Base-by-base conservation (phyloP, 495 filamentous ascomycete species). In the Hypoxylon subgilvum region DNA sequence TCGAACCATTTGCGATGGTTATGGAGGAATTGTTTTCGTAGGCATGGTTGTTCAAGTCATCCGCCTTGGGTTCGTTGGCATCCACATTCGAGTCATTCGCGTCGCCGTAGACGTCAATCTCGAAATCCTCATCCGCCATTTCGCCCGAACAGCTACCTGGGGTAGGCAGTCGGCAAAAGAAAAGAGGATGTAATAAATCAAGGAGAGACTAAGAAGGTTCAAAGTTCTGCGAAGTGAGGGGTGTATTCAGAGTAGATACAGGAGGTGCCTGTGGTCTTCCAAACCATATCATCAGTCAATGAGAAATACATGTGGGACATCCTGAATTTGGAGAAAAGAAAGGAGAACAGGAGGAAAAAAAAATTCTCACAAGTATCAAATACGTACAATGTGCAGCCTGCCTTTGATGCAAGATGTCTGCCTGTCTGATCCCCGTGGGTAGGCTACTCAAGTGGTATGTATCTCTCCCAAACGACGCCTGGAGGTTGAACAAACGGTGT, bases 71-170 rank as follows among this genome's bases (percentile, higher is more conserved):
- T 40, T 76, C 79, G 31, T 83, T 74, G 40, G 69, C 69, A 22
- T 78, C 71, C 69, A 45, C 79, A 36, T 83, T 74, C 34, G 69
- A 68, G 21, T 79, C 72, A 52, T 82, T 80, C 49, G 87, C 86
- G 70, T 97, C 89, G 58, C 91, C 93, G 72, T 96, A 97, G 74
- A 97, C 92, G 72, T 97, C 95, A 81, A 97, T 96, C 71, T 97
- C 94, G 81, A 97, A 97, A 68, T 96, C 92, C 74, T 94, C 89
- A 74, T 96, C 89, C 63, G 88, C 89, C 89, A 93, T 93, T 54
- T 65, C n/a, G n/a, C n/a, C n/a, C n/a, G n/a, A n/a, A n/a, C n/a
- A n/a, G n/a, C n/a, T n/a, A n/a, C n/a, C n/a, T 82, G 76, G 63
- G 38, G 47, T 47, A 58, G 34, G 36, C 50, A 23, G 34, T 27